A percentile compares a stretch with the other conserved stretches of the same genome.
Conservation (phyloP, 345 rosid genomes). For the Murraya paniculata region DNA sequence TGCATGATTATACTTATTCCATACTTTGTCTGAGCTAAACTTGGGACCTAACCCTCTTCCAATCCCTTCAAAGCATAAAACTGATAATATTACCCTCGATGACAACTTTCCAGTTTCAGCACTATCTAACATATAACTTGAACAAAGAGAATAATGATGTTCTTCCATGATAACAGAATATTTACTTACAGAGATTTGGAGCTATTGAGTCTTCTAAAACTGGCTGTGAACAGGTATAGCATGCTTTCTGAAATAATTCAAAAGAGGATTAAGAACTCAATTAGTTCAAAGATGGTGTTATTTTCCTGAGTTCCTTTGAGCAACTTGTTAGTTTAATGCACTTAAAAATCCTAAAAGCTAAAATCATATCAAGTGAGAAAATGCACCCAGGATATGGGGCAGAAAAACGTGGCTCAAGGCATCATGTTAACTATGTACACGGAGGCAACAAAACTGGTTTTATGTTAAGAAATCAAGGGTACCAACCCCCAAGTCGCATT, state of each 20-base stretch:
- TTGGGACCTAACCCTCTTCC: neutral
- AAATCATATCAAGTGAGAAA: neutral
- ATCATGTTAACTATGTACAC: neutral
- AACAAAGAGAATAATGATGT: neutral
- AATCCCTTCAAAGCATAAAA: neutral
- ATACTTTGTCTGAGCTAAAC: neutral
- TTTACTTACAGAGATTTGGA: slow-evolving; percentile 79
- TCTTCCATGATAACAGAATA: neutral
- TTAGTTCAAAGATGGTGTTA: neutral
- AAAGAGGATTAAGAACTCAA: slow-evolving; percentile 14
- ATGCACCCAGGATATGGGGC: neutral
- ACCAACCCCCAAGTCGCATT: neutral
- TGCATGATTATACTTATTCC: neutral
- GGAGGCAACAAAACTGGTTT: neutral
- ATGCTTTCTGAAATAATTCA: slow-evolving; percentile 60
- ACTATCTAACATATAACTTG: neutral
- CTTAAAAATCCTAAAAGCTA: neutral
- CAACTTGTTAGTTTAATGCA: neutral
- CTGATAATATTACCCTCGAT: neutral
- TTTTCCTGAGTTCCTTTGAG: too few species aligned
- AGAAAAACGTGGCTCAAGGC: neutral
- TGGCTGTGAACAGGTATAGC: slow-evolving; percentile 66
- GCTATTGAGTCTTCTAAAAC: slow-evolving; percentile 62
- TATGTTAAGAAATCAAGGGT: neutral
- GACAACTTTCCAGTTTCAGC: neutral